A percentile compares a stretch with the other conserved stretches of the same genome.
phyloP scores from a whole-genome alignment of 2,329 filamentous ascomycete genomes.

The Fusarium floridanum region DNA sequence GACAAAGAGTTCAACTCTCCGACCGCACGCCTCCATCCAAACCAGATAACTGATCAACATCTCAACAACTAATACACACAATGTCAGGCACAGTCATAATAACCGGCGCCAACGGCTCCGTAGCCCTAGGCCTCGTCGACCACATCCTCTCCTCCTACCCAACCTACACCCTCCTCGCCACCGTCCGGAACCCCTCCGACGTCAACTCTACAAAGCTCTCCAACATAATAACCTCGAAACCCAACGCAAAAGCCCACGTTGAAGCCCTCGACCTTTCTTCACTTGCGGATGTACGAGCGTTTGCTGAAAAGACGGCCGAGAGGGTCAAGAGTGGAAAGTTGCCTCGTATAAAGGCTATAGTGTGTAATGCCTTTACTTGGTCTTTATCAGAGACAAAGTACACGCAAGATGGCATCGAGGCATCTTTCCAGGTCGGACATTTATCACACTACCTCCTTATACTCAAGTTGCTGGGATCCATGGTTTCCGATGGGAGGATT shows the following conservation, averaged over 20 bases:
- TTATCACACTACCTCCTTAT: slow-evolving; percentile 40
- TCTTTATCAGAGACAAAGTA: slow-evolving; percentile 17
- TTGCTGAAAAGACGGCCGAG: slow-evolving; percentile 10
- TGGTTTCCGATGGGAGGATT: slow-evolving; percentile 21
- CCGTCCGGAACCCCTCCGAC: slow-evolving; percentile 51
- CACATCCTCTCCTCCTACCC: slow-evolving; percentile 31
- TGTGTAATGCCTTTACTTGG: slow-evolving; percentile 39
- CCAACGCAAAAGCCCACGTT: slow-evolving; percentile 4
- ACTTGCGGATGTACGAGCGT: slow-evolving; percentile 11
- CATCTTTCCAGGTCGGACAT: slow-evolving; percentile 39
- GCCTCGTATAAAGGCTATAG: slow-evolving; percentile 32
- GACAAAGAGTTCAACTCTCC: not conserved
- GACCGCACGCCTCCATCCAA: too few species aligned
- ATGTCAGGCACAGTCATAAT: slow-evolving; percentile 53
- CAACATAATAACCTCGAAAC: slow-evolving; percentile 29
- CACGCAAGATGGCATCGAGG: slow-evolving; percentile 32
- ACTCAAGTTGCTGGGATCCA: slow-evolving; percentile 33
- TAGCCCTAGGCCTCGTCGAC: slow-evolving; percentile 26
- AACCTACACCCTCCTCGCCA: slow-evolving; percentile 46
- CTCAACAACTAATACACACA: not conserved
- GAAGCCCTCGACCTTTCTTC: slow-evolving; percentile 33
- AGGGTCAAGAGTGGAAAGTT: slow-evolving; percentile 8
- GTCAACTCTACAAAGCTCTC: slow-evolving; percentile 48
- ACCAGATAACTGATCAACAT: not conserved
- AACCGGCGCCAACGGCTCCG: slow-evolving; percentile 56